Percentiles rank a stretch among this genome's conserved stretches.
These are phyloP conservation scores for Amanita rimosa DNA, from an alignment of 768 basidiomycete species.

Conservation along the genomic window DNA sequence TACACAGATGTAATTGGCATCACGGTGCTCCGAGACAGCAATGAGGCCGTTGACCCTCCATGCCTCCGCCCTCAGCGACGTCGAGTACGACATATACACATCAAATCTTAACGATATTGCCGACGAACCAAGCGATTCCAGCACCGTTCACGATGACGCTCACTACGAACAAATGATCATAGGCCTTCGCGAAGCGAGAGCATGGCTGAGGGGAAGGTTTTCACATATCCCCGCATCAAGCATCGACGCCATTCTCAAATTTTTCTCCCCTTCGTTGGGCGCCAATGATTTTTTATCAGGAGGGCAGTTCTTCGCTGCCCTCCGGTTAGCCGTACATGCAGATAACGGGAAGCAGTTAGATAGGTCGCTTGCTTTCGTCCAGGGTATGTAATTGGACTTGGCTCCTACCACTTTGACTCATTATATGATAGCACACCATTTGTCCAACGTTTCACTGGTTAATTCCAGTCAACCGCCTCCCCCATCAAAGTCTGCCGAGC, in stretches of 20 bases:
- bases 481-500: background rate
- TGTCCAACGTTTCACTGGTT: background rate
- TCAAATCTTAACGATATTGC: slow-evolving; percentile 43
- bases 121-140: slow-evolving; percentile 8
- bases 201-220: slow-evolving; percentile 69
- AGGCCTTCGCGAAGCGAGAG: slow-evolving; percentile 56
- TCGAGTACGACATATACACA: slow-evolving; percentile 62
- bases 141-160: slow-evolving; percentile 25
- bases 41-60: slow-evolving; percentile 63
- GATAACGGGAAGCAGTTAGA: slow-evolving; percentile 53
- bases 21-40: no score
- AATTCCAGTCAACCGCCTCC: background rate
- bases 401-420: background rate
- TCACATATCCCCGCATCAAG: slow-evolving; percentile 34
- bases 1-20: no score
- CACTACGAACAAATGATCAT: slow-evolving; percentile 44
- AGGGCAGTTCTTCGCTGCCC: slow-evolving; percentile 68
- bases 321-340: slow-evolving; percentile 55
- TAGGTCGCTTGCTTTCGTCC: slow-evolving; percentile 58
- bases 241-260: slow-evolving; percentile 54
- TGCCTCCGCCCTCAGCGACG: slow-evolving; percentile 64
- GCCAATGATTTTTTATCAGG: slow-evolving; percentile 45
- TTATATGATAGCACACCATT: background rate
- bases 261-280: slow-evolving; percentile 48
- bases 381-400: slow-evolving; percentile 39